Percentiles rank a stretch among this genome's conserved stretches.
Evolutionary conservation across 2,329 filamentous ascomycete species (phyloP).

Genomic region (Plenodomus tracheiphilus): DNA sequence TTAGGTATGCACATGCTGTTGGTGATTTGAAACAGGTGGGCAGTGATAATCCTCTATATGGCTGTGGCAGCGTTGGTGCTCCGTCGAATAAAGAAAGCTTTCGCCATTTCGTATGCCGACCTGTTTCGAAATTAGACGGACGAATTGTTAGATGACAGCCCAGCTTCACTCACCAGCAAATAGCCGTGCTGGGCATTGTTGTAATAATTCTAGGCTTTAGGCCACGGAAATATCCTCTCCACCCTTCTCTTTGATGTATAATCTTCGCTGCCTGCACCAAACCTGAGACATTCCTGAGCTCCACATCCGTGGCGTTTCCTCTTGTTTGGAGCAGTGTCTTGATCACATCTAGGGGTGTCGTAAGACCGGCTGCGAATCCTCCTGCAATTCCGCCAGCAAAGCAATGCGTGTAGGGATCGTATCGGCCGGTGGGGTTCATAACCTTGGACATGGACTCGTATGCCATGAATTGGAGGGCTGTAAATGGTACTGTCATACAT

Average conservation of each 20-base stretch:
- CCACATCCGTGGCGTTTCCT: conserved; percentile 77
- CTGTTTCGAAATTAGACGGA: conserved; percentile 39
- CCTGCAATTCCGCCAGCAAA: conserved; percentile 89
- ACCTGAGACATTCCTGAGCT: conserved; percentile 83
- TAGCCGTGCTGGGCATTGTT: conserved; percentile 98
- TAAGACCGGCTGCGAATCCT: conserved; percentile 89
- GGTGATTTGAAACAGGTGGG: conserved; percentile 5
- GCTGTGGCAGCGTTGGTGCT: conserved; percentile 33
- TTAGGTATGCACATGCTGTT: conserved; percentile 12
- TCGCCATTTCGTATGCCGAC: conserved; percentile 70
- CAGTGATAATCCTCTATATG: conserved; percentile 17
- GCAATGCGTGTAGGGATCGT: conserved; percentile 94
- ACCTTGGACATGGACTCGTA: conserved; percentile 95
- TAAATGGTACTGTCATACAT: conserved; percentile 98
- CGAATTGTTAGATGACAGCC: neutral
- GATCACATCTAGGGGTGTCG: conserved; percentile 95
- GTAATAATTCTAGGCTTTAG: conserved; percentile 89
- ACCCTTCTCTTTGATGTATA: conserved; percentile 81
- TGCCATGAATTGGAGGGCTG: conserved; percentile 92
- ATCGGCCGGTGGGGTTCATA: conserved; percentile 83
- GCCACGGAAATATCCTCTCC: conserved; percentile 88
- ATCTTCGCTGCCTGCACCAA: conserved; percentile 78
- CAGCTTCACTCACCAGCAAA: conserved; percentile 75
- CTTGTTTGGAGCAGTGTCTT: conserved; percentile 96
- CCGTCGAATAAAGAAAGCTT: conserved; percentile 64